Base-by-base conservation (phyloP, 192 early-diverging fungal species). In the Coemansia sp. region DNA sequence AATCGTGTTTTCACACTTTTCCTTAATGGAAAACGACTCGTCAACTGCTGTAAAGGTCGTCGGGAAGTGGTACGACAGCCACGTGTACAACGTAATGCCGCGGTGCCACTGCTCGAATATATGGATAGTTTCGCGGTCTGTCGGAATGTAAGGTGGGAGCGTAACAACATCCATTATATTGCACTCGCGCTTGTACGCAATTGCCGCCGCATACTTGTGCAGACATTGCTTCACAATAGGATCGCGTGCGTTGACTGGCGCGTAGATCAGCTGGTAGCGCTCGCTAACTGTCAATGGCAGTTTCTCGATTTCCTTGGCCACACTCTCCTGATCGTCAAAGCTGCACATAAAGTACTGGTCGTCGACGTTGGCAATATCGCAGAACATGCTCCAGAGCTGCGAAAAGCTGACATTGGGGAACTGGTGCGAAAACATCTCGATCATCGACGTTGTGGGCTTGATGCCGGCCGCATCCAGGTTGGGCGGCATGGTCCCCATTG, bases 1-100 rank as follows among this genome's bases (percentile, higher is more conserved):
- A 62, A 89, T 87, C 19, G 76, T 39, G 27, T 47, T 52, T 56
- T 87, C 85, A 62, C 76, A 81, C 48, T 59, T 43, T 6, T 37
- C 52, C 73, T 92, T 93, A 41, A 85, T 39, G 29, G 70, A 51
- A 9, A 57, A 19, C 5, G 88, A 81, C 22, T 68, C 64, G 0
- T 86, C 84, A n/a, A 51, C 27, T n/a, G 82, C 69, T 5, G 72
- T 69, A 56, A 90, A 92, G 1, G 66, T 67, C 17, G 85, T 77
- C 4, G 89, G 74, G 65, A 87, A 93, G 61, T 73, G 62, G 60
- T 39, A 88, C 80, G 83, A 74, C 63, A 98, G 76, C 96, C 96
- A 98, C 60, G 94, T 81, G 63, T 96, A 98, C 21, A 93, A 55
- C 65, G 92, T 91, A 23, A 95, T 87, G 1, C 79, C 62, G 48